A percentile compares a stretch with the other conserved stretches of the same genome.
Conservation (phyloP, 2,329 filamentous ascomycete species). For the Colletotrichum eremochloae region DNA sequence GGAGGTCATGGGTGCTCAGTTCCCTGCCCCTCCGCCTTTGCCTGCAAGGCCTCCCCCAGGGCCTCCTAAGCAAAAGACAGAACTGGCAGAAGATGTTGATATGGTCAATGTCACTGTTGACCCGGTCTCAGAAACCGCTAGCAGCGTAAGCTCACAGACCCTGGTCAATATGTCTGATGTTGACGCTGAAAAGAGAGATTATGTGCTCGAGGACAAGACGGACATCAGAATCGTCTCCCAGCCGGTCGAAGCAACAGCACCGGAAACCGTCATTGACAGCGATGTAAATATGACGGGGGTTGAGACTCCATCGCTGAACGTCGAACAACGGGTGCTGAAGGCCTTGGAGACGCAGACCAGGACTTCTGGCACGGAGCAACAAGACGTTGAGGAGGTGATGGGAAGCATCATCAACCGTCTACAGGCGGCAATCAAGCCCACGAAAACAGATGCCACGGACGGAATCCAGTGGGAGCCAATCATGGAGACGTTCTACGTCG, state of each 20-base stretch:
- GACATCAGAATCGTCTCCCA: slow-evolving; percentile 29
- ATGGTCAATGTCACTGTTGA: slow-evolving; percentile 52
- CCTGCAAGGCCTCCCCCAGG: slow-evolving; percentile 62
- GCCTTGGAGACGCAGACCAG: slow-evolving; percentile 61
- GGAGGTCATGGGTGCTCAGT: slow-evolving; percentile 39
- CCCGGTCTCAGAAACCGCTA: slow-evolving; percentile 56
- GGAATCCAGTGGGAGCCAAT: slow-evolving; percentile 87
- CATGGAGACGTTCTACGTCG: slow-evolving; percentile 77
- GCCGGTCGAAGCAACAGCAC: slow-evolving; percentile 43
- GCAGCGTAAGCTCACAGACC: slow-evolving; percentile 65
- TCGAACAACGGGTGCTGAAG: slow-evolving; percentile 62
- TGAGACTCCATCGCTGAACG: slow-evolving; percentile 24
- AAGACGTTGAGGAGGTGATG: slow-evolving; percentile 97
- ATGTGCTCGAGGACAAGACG: slow-evolving; percentile 26
- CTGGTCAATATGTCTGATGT: slow-evolving; percentile 61
- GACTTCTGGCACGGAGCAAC: slow-evolving; percentile 75
- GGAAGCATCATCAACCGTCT: slow-evolving; percentile 91
- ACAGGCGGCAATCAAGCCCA: slow-evolving; percentile 86
- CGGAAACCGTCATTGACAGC: slow-evolving; percentile 37
- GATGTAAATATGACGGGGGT: slow-evolving; percentile 28
- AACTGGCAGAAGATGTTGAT: slow-evolving; percentile 50
- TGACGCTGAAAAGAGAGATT: slow-evolving; percentile 52
- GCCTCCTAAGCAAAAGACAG: slow-evolving; percentile 48
- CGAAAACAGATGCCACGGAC: slow-evolving; percentile 69
- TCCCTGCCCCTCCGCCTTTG: slow-evolving; percentile 57